Conservation (phyloP, 176 grass and related monocot genomes). For the Tuctoria greenei region DNA sequence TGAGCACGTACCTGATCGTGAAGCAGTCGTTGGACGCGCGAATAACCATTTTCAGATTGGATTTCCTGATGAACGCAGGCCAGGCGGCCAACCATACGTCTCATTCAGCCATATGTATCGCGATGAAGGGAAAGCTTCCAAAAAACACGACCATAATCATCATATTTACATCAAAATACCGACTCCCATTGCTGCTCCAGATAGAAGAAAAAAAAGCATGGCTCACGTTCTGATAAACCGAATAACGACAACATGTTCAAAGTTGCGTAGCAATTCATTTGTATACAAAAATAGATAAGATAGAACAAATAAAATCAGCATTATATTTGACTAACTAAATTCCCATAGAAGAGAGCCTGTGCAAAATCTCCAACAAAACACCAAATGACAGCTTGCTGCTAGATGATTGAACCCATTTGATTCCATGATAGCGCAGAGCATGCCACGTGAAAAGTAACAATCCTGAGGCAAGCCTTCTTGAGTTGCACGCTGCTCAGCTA, state of each 20-base stretch:
- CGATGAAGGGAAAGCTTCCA: too few relatives aligned
- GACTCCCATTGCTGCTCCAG: too few relatives aligned
- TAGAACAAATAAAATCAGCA: neutral
- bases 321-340: neutral
- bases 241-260: too few relatives aligned
- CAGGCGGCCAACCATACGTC: too few relatives aligned
- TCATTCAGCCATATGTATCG: too few relatives aligned
- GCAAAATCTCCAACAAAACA: constrained; percentile 25
- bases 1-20: neutral
- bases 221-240: too few relatives aligned
- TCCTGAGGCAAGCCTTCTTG: constrained; percentile 4
- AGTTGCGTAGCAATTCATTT: neutral
- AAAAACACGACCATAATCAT: too few relatives aligned
- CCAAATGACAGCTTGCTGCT: neutral
- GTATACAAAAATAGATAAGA: neutral
- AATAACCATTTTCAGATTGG: neutral
- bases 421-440: neutral
- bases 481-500: constrained; percentile 29
- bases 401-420: constrained; percentile 21
- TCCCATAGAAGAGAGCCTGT: neutral
- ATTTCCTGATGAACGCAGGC: neutral
- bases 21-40: neutral
- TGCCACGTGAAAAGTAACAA: neutral
- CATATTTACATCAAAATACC: too few relatives aligned
- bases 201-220: too few relatives aligned